Evolutionary conservation across 2,329 filamentous ascomycete species (phyloP).

Genomic region (Aspergillus costaricaensis): DNA sequence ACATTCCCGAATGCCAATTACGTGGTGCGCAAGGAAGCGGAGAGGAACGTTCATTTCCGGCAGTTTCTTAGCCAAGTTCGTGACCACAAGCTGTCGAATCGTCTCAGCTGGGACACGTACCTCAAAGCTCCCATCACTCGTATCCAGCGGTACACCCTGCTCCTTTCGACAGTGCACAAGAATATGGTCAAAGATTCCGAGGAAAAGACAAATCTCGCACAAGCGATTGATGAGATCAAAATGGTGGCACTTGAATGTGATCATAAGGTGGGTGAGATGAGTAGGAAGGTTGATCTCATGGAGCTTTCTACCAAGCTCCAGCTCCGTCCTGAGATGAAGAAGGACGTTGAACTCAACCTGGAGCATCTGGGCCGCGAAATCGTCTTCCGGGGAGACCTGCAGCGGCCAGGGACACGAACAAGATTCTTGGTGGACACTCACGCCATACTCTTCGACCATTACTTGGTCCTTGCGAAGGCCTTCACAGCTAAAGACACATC

Average conservation of each 20-base stretch:
- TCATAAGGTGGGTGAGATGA: conserved; percentile 85
- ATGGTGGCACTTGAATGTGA: conserved; percentile 88
- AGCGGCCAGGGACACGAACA: conserved; percentile 81
- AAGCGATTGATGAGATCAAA: conserved; percentile 89
- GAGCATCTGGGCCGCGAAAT: conserved; percentile 92
- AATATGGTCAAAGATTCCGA: conserved; percentile 82
- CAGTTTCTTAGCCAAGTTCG: conserved; percentile 81
- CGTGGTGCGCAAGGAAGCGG: conserved; percentile 78
- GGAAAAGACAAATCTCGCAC: conserved; percentile 80
- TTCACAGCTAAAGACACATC: conserved; percentile 68
- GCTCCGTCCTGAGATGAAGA: conserved; percentile 82
- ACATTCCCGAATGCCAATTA: conserved; percentile 83
- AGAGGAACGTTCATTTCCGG: conserved; percentile 81
- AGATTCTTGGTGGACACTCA: conserved; percentile 95
- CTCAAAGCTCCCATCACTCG: conserved; percentile 91
- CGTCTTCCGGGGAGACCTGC: conserved; percentile 84
- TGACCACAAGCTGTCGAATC: conserved; percentile 74
- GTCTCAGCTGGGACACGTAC: conserved; percentile 91
- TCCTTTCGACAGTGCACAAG: conserved; percentile 79
- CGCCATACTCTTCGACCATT: conserved; percentile 93
- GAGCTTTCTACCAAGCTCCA: conserved; percentile 83
- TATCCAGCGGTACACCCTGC: conserved; percentile 83
- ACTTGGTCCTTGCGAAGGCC: conserved; percentile 85
- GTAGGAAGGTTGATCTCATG: conserved; percentile 83
- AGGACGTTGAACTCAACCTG: conserved; percentile 78